phyloP scores from a whole-genome alignment of 257 asterid genomes.

The Anisodus acutangulus region DNA sequence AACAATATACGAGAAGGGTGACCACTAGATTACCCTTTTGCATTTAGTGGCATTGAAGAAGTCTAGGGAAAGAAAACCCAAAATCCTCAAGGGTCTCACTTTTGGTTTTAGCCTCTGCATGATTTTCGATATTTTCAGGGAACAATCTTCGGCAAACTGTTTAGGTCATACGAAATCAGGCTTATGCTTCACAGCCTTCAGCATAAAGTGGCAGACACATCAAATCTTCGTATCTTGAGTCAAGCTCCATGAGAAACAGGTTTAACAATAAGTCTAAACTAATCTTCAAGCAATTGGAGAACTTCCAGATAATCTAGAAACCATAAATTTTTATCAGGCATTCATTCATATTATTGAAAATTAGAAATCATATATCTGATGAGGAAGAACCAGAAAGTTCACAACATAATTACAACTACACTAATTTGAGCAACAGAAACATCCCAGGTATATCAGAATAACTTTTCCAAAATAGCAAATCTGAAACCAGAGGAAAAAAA shows the following conservation, averaged over 20 bases:
- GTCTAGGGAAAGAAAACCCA: background rate
- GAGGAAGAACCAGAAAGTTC: background rate
- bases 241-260: background rate
- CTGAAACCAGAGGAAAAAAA: background rate
- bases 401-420: background rate
- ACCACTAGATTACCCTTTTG: background rate
- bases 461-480: background rate
- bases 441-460: background rate
- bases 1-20: background rate
- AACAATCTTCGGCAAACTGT: background rate
- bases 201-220: background rate
- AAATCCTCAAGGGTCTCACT: background rate
- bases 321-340: no score
- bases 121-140: background rate
- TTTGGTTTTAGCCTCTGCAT: background rate
- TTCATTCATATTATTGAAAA: background rate
- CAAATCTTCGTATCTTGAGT: background rate
- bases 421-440: background rate
- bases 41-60: slow-evolving; percentile 3
- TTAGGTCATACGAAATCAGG: background rate
- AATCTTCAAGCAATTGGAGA: background rate
- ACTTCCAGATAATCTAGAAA: background rate
- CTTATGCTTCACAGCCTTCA: background rate
- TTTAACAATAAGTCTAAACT: background rate
- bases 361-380: background rate